Evolutionary conservation across 1,284 basidiomycete species (phyloP).

Genomic region (Trichosporon sp.): DNA sequence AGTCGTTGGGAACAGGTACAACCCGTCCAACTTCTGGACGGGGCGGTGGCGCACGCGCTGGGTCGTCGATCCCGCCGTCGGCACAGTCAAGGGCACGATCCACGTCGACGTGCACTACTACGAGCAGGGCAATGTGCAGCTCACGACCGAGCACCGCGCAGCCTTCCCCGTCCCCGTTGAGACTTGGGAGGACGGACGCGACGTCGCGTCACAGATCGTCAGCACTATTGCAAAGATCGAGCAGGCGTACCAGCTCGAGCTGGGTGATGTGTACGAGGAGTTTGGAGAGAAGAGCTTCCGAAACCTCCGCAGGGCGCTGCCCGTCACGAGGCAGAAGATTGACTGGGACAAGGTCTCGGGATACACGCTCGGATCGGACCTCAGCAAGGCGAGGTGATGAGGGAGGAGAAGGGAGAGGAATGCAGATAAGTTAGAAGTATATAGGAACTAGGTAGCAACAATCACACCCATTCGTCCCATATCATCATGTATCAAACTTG

Average conservation of each 20-base stretch:
- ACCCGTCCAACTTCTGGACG: slow-evolving; percentile 85
- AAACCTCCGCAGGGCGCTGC: slow-evolving; percentile 75
- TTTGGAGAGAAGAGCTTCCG: slow-evolving; percentile 87
- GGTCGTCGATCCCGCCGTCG: slow-evolving; percentile 45
- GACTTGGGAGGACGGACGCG: slow-evolving; percentile 50
- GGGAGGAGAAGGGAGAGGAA: not conserved
- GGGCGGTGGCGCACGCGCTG: slow-evolving; percentile 74
- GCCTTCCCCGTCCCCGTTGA: slow-evolving; percentile 61
- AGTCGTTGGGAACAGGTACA: slow-evolving; percentile 88
- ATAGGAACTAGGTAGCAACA: not conserved
- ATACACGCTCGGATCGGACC: slow-evolving; percentile 78
- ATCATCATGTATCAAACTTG: not conserved
- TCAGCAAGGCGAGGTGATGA: slow-evolving; percentile 50
- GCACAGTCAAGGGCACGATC: slow-evolving; percentile 54
- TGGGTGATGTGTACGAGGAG: slow-evolving; percentile 73
- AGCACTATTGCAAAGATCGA: slow-evolving; percentile 76
- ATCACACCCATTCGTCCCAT: too few relatives aligned
- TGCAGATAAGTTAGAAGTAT: not conserved
- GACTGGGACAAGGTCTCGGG: slow-evolving; percentile 88
- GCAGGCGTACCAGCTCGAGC: slow-evolving; percentile 69
- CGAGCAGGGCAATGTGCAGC: slow-evolving; percentile 92
- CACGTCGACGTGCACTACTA: slow-evolving; percentile 88
- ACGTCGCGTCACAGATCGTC: slow-evolving; percentile 53
- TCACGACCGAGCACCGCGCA: slow-evolving; percentile 65
- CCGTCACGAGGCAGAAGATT: slow-evolving; percentile 84